Conservation (phyloP, 768 basidiomycete species). For the Tylopilus vinaceipallidus region DNA sequence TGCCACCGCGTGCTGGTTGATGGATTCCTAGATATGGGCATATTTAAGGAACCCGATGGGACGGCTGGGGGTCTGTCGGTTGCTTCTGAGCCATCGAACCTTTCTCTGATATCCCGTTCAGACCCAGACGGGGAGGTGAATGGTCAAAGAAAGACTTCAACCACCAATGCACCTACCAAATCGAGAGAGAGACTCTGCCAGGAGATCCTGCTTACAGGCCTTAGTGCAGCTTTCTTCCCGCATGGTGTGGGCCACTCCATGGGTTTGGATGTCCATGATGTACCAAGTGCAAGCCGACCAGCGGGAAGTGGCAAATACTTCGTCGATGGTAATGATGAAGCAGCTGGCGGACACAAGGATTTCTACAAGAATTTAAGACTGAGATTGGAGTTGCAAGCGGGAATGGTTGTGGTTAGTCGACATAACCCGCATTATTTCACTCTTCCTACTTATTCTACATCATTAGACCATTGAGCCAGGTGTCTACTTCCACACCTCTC, state of each 20-base stretch:
- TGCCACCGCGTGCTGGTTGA: slow-evolving; percentile 81
- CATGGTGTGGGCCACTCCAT: slow-evolving; percentile 91
- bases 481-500: slow-evolving; percentile 79
- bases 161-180: slow-evolving; percentile 3
- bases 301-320: slow-evolving; percentile 44
- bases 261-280: slow-evolving; percentile 94
- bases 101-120: not conserved
- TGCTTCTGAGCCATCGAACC: too few species aligned
- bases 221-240: slow-evolving; percentile 88
- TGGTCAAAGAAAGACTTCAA: not conserved
- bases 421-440: not conserved
- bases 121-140: slow-evolving; percentile 4
- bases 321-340: slow-evolving; percentile 77
- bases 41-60: slow-evolving; percentile 71
- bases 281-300: slow-evolving; percentile 81
- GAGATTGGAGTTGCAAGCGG: slow-evolving; percentile 63
- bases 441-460: not conserved
- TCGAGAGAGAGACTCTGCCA: slow-evolving; percentile 26
- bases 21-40: slow-evolving; percentile 80
- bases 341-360: slow-evolving; percentile 55
- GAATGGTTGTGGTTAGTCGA: slow-evolving; percentile 84
- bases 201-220: slow-evolving; percentile 71
- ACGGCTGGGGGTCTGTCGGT: slow-evolving; percentile 7
- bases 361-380: slow-evolving; percentile 83
- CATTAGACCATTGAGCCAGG: slow-evolving; percentile 87